A percentile compares a stretch with the other conserved stretches of the same genome.
These are phyloP conservation scores for Aspergillus persii DNA, from an alignment of 2,329 filamentous ascomycete genomes.

Conservation along the genomic window DNA sequence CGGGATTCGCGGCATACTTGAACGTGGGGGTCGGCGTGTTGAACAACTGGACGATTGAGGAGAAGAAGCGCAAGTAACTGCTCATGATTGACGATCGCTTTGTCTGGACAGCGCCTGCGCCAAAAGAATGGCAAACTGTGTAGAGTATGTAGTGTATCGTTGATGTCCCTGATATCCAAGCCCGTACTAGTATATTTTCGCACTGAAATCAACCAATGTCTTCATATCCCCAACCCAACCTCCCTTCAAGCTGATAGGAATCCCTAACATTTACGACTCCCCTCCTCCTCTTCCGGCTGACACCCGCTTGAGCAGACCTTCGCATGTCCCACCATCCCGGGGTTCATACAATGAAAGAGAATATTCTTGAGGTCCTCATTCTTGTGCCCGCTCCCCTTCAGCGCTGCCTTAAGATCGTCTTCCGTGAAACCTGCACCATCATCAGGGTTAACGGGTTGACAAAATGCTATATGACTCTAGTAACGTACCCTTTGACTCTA, in stretches of 20 bases:
- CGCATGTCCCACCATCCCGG: conserved; percentile 31
- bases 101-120: too few relatives aligned
- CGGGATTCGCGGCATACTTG: conserved; percentile 84
- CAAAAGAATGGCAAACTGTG: neutral
- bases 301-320: conserved; percentile 32
- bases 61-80: conserved; percentile 10
- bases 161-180: neutral
- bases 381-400: conserved; percentile 29
- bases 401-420: conserved; percentile 24
- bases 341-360: conserved; percentile 37
- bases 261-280: conserved; percentile 25
- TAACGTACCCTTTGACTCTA: conserved; percentile 28
- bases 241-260: too few relatives aligned
- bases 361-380: conserved; percentile 27
- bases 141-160: neutral
- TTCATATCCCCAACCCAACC: neutral
- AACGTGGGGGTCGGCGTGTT: conserved; percentile 66
- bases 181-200: neutral
- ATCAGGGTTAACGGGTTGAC: too few relatives aligned
- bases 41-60: conserved; percentile 59
- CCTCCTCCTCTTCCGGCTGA: conserved; percentile 24
- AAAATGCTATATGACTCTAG: too few relatives aligned
- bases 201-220: neutral
- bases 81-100: neutral
- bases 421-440: conserved; percentile 26